Base-by-base conservation (phyloP, 352 stramenopile species). In the Pythium folliculosum region DNA sequence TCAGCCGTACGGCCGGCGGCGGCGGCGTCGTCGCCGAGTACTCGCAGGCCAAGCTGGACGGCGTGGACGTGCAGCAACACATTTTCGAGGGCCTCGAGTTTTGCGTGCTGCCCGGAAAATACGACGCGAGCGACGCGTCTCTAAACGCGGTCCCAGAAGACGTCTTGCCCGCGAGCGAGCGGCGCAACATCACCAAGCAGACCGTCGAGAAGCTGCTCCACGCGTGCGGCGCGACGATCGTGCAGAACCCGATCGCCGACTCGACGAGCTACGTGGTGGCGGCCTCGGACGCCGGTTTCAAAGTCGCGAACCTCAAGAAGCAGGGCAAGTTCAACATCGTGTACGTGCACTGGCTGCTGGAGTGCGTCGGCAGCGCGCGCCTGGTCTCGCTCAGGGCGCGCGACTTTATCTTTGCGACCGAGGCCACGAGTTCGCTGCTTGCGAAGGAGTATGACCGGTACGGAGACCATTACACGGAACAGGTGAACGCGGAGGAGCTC, bases 81-180 rank as follows among this genome's bases (percentile, higher is more conserved):
- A 72, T 93, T 43, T 92, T 95, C 49, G 71, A 84, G 59, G 77
- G 67, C 27, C 81, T 84, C 23, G 81, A 92, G 65, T 92, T 92
- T 38, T 95, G 85, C 50, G 82, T 95, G 9, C 43, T 95, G 16
- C 88, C 88, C 35, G 88, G 87, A 16, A 94, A 90, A 69, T 94
- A 92, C 54, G 69, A 75, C 38, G 63, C 25, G 0, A 54, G 64
- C 5, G 17, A 53, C 23, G 0, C 63, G 16, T 5, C 9, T 13
- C 17, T 58, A 23, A 55, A 59, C 16, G 49, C 50, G 17, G 69
- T 86, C 49, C 77, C 81, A 13, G 71, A 69, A 9, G 70, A 77
- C 17, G 74, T 86, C 32, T 50, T 80, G 27, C 22, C 50, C 2
- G 62, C 62, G 0, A 62, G 79, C 8, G 61, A 84, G 19, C 60